phyloP scores from a whole-genome alignment of 2,329 filamentous ascomycete species.

The Alternaria dauci region DNA sequence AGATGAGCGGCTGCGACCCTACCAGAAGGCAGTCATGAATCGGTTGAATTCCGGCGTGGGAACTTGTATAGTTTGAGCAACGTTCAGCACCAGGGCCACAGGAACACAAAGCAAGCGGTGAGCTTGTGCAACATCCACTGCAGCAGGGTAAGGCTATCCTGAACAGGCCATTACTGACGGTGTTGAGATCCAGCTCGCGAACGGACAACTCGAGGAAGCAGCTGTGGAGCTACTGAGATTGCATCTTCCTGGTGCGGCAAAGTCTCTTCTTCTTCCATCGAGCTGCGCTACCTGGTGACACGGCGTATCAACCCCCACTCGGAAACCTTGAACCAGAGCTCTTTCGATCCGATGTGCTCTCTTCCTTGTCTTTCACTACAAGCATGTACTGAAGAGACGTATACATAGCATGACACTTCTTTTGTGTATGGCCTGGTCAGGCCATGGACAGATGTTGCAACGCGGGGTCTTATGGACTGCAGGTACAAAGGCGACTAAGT shows the following conservation, averaged over 20 bases:
- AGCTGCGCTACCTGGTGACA: background rate
- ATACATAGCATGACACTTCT: background rate
- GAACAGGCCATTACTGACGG: background rate
- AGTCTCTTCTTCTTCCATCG: background rate
- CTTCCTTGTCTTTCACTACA: background rate
- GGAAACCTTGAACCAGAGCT: background rate
- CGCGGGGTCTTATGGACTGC: slow-evolving; percentile 47
- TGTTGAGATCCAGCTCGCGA: background rate
- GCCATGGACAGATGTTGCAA: slow-evolving; percentile 26
- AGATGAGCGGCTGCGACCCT: background rate
- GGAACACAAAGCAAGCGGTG: slow-evolving; percentile 34
- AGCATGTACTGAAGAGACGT: background rate
- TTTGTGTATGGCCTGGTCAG: background rate
- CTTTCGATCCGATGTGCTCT: background rate
- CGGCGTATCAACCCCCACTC: background rate
- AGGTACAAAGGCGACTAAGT: slow-evolving; percentile 40
- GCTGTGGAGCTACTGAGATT: background rate
- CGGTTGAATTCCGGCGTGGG: slow-evolving; percentile 29
- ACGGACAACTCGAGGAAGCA: background rate
- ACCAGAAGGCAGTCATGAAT: slow-evolving; percentile 28
- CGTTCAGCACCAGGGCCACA: slow-evolving; percentile 20
- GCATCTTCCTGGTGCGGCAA: background rate
- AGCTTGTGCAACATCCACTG: slow-evolving; percentile 30
- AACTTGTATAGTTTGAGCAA: slow-evolving; percentile 27
- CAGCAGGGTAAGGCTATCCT: slow-evolving; percentile 1